Conservation (phyloP, 495 filamentous ascomycete genomes). For the Annulohypoxylon maeteangense region DNA sequence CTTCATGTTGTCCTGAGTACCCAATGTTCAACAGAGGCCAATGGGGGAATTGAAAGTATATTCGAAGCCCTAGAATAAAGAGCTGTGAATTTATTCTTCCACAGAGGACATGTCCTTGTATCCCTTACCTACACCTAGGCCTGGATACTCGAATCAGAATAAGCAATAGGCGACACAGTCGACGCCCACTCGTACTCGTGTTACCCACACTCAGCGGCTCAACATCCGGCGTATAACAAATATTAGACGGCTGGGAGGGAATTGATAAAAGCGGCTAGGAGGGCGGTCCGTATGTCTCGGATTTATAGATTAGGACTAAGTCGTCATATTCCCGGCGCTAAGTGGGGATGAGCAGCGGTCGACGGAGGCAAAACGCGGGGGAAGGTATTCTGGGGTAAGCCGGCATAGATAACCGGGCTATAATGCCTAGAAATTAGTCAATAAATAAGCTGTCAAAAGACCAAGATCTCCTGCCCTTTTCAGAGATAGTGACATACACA, state of each 20-base stretch:
- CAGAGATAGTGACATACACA: background rate
- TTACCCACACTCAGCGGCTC: background rate
- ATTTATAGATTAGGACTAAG: background rate
- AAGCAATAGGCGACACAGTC: background rate
- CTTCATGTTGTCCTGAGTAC: conserved; percentile 3
- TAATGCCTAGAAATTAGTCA: background rate
- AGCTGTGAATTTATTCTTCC: too few relatives aligned
- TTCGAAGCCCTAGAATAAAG: background rate
- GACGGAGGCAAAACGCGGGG: conserved; percentile 33
- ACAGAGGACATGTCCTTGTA: background rate
- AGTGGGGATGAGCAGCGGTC: conserved; percentile 20
- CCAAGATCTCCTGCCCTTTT: background rate
- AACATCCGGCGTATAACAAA: background rate
- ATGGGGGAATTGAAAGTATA: background rate
- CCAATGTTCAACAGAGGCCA: background rate
- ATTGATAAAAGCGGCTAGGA: background rate
- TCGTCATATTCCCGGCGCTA: background rate
- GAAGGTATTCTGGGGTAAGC: background rate
- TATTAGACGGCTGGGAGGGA: background rate
- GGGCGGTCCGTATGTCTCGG: background rate
- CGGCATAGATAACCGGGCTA: background rate
- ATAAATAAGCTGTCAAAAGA: background rate
- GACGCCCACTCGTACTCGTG: background rate
- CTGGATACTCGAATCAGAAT: background rate
- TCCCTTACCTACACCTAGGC: background rate